phyloP scores from a whole-genome alignment of 805 yeast genomes.

The Cyberlindnera misumaiensis region DNA sequence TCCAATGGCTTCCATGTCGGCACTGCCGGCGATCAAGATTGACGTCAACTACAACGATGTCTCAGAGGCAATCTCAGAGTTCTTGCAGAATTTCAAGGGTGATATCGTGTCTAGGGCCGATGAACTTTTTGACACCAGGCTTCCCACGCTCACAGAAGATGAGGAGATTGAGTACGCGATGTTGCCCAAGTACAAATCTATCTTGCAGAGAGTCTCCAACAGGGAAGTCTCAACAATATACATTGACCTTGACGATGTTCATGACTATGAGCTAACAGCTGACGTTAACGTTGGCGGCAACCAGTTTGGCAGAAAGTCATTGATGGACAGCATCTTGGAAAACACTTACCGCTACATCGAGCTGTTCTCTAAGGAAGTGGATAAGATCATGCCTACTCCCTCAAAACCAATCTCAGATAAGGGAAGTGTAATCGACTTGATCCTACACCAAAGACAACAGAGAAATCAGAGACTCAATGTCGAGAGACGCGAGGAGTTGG shows the following conservation, averaged over 20 bases:
- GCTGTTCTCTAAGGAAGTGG: slow-evolving; percentile 67
- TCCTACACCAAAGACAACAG: slow-evolving; percentile 80
- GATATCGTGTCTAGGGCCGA: slow-evolving; percentile 26
- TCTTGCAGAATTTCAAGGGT: slow-evolving; percentile 59
- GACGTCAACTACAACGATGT: slow-evolving; percentile 70
- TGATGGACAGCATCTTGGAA: slow-evolving; percentile 54
- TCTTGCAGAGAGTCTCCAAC: slow-evolving; percentile 77
- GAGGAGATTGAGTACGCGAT: slow-evolving; percentile 21
- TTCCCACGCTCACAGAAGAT: slow-evolving; percentile 17
- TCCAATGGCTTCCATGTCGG: slow-evolving; percentile 19
- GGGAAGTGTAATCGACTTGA: slow-evolving; percentile 90
- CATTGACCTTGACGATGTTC: slow-evolving; percentile 81
- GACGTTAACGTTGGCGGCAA: slow-evolving; percentile 21
- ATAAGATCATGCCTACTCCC: slow-evolving; percentile 82
- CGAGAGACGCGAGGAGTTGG: slow-evolving; percentile 58
- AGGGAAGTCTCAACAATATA: slow-evolving; percentile 63
- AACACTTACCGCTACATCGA: slow-evolving; percentile 80
- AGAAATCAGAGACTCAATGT: slow-evolving; percentile 69
- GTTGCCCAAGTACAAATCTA: slow-evolving; percentile 68
- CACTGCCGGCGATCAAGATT: slow-evolving; percentile 59
- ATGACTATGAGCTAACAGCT: slow-evolving; percentile 51
- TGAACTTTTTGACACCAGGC: slow-evolving; percentile 30
- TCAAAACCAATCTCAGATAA: slow-evolving; percentile 69
- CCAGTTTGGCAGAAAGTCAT: slow-evolving; percentile 23
- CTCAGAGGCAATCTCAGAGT: slow-evolving; percentile 50